Evolutionary conservation across 768 basidiomycete species (phyloP), one percentile per base, ranked within the genome.

Genomic region (Lentinula aciculospora): DNA sequence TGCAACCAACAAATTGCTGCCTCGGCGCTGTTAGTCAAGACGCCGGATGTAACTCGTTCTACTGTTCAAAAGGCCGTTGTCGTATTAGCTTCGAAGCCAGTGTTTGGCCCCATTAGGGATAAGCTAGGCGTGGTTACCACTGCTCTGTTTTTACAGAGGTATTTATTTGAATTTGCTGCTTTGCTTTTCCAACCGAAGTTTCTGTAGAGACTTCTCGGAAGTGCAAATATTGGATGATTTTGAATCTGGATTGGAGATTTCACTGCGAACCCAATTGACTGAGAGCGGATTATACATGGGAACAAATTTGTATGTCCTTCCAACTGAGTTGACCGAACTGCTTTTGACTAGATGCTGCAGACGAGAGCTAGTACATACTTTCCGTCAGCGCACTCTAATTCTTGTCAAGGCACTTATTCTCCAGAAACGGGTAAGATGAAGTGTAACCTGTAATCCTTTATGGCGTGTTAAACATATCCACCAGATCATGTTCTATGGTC

Each of bases 1-100:
- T 96, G 95, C 68, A 98, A 98, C 65, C 92, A 95, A 49, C 97
- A 99, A 75, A 93, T 99, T 32, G 76, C 91, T 9, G 77, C 94
- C 1, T 80, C 87, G 0, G 78, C 85, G 23, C 78, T 99, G 28
- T 75, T 93, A 3, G 86, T 89, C 47, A 89, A 87, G 66, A 81
- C 84, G 37, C 76, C 82, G 2, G 95, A 97, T 61, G 92, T 98
- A 17, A 98, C 97, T 4, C 85, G 97, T 15, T 93, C 90, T 4
- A 98, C 88, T 8, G 97, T 99, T 0, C 97, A 99, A 71, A 99
- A 98, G 68, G 95, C 97, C 0, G 92, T 99, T 3, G 93, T 98
- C 0, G 91, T 99, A 2, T 77, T 99, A 34, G 94, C 93, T 3
- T 83, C 88, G 12, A 90, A 91, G 66, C 93, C 94, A 0, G 82